A percentile compares a stretch with the other conserved stretches of the same genome.
phyloP scores from a whole-genome alignment of 2,329 filamentous ascomycete genomes.

The Xylaria sp. region DNA sequence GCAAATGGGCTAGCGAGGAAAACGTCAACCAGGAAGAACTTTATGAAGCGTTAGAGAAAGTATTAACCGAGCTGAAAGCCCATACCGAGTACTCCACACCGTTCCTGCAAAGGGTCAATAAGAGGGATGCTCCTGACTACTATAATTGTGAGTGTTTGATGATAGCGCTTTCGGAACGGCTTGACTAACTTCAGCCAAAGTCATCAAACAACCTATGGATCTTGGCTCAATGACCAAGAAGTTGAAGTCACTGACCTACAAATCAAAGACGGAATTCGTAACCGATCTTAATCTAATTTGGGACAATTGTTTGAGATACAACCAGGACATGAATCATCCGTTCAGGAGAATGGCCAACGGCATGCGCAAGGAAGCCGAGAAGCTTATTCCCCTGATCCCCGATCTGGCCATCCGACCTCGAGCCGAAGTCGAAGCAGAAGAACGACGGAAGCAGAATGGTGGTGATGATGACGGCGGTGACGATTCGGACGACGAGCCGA shows the following conservation, averaged over 20 bases:
- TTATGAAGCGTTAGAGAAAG: slow-evolving; percentile 96
- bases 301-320: slow-evolving; percentile 97
- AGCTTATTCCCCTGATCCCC: slow-evolving; percentile 92
- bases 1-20: slow-evolving; percentile 99
- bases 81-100: slow-evolving; percentile 98
- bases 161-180: slow-evolving; percentile 21
- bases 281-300: slow-evolving; percentile 94
- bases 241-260: slow-evolving; percentile 81
- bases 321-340: slow-evolving; percentile 87
- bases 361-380: slow-evolving; percentile 98
- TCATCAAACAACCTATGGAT: slow-evolving; percentile 98
- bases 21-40: slow-evolving; percentile 97
- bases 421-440: slow-evolving; percentile 91
- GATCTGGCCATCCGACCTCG: slow-evolving; percentile 91
- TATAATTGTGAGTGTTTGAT: slow-evolving; percentile 75
- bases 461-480: slow-evolving; percentile 84
- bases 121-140: slow-evolving; percentile 96
- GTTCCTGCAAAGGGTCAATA: slow-evolving; percentile 93
- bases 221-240: slow-evolving; percentile 99
- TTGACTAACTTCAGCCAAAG: slow-evolving; percentile 59
- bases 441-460: slow-evolving; percentile 86
- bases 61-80: slow-evolving; percentile 95
- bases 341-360: slow-evolving; percentile 92
- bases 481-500: slow-evolving; percentile 96
- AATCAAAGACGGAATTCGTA: slow-evolving; percentile 94